phyloP scores from a whole-genome alignment of 1,284 basidiomycete species.

The Tilletia setariae region DNA sequence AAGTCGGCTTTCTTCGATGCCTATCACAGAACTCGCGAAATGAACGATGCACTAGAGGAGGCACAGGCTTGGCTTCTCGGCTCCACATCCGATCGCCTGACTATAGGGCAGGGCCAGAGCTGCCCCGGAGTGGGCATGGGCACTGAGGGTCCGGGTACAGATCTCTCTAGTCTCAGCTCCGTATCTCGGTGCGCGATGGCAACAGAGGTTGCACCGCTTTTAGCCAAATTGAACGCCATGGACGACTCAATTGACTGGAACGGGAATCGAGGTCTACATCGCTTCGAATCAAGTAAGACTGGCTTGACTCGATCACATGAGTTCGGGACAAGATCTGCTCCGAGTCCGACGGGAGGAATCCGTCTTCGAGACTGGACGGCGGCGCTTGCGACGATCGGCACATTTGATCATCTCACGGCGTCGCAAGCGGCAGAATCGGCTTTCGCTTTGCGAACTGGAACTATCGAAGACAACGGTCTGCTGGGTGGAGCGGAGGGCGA shows the following conservation, averaged over 20 bases:
- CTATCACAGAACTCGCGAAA: slow-evolving; percentile 51
- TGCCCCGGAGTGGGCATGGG: neutral
- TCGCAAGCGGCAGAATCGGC: neutral
- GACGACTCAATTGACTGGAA: no score
- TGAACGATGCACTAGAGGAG: slow-evolving; percentile 50
- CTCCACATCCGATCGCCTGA: no score
- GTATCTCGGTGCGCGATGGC: neutral
- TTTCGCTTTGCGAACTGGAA: neutral
- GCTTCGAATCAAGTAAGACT: no score
- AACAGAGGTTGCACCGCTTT: neutral
- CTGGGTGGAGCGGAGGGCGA: slow-evolving; percentile 1
- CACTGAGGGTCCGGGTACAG: neutral
- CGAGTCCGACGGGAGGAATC: no score
- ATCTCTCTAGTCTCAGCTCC: neutral
- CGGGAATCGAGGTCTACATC: no score
- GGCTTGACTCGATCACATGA: no score
- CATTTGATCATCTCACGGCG: slow-evolving; percentile 2
- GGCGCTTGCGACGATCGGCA: neutral
- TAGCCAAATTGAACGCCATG: neutral
- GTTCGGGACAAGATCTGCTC: no score
- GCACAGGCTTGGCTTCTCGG: slow-evolving; percentile 21
- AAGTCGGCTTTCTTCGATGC: slow-evolving; percentile 60
- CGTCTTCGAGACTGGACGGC: no score
- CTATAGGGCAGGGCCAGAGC: neutral
- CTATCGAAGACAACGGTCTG: neutral